Percentiles rank a stretch among this genome's conserved stretches.
Evolutionary conservation across 768 basidiomycete species (phyloP).

Genomic region (Suillus ampliporus): DNA sequence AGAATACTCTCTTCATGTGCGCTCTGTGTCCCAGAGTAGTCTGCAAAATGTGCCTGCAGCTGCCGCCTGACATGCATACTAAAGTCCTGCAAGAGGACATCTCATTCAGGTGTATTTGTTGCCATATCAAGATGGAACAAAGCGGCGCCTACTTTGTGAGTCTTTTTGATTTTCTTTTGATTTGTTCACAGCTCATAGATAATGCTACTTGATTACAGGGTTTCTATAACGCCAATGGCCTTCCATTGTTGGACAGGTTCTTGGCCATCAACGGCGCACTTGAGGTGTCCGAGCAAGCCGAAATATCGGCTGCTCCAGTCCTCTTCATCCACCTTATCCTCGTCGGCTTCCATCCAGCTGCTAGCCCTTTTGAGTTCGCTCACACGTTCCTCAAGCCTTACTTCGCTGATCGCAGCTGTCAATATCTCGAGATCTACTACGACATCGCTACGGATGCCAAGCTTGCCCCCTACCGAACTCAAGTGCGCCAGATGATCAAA

Average conservation of each 20-base stretch:
- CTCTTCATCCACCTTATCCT: neutral
- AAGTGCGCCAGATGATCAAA: neutral
- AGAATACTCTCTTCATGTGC: neutral
- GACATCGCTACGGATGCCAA: neutral
- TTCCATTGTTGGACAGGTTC: neutral
- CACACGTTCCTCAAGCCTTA: neutral
- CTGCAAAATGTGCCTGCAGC: neutral
- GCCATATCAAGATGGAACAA: neutral
- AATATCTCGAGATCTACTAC: neutral
- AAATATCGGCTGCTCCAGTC: neutral
- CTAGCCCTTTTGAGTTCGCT: neutral
- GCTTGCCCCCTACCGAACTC: neutral
- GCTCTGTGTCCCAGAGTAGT: neutral
- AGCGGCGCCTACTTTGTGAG: neutral
- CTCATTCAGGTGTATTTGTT: neutral
- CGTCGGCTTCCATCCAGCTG: neutral
- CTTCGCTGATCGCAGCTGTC: neutral
- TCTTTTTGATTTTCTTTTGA: neutral
- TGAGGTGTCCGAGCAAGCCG: neutral
- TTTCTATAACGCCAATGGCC: too few species aligned
- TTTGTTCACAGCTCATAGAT: too few species aligned
- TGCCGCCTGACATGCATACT: neutral
- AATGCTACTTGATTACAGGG: too few species aligned
- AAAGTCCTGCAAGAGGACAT: neutral
- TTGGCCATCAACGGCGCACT: neutral